phyloP scores from a whole-genome alignment of 495 filamentous ascomycete genomes.

The Neurospora discreta region DNA sequence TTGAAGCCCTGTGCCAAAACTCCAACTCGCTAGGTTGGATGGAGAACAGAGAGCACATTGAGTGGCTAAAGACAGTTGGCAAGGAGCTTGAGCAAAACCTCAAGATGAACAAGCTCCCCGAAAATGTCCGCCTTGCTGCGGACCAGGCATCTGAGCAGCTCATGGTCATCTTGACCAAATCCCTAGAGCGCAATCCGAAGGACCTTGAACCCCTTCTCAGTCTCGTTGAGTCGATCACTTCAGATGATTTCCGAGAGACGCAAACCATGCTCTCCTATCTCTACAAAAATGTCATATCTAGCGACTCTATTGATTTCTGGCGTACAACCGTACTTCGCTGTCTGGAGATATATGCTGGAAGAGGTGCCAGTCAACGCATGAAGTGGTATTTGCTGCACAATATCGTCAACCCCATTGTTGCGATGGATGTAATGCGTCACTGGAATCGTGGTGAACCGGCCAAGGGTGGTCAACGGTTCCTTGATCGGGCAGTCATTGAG shows the following conservation, averaged over 20 bases:
- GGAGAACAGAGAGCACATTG: constrained; percentile 59
- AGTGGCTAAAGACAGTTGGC: constrained; percentile 59
- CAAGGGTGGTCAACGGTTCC: constrained; percentile 54
- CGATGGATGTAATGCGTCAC: constrained; percentile 82
- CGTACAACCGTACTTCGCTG: constrained; percentile 73
- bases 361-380: constrained; percentile 66
- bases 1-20: constrained; percentile 60
- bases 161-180: constrained; percentile 74
- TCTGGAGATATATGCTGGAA: constrained; percentile 75
- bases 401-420: constrained; percentile 90
- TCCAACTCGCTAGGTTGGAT: constrained; percentile 58
- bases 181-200: constrained; percentile 58
- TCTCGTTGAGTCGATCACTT: constrained; percentile 73
- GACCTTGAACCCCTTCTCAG: constrained; percentile 83
- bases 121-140: constrained; percentile 67
- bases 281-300: constrained; percentile 73
- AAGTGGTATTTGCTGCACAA: constrained; percentile 90
- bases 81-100: constrained; percentile 65
- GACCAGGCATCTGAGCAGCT: constrained; percentile 83
- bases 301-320: constrained; percentile 80
- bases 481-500: constrained; percentile 83
- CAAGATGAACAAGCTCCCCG: constrained; percentile 53
- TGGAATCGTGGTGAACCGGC: constrained; percentile 38
- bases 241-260: constrained; percentile 66
- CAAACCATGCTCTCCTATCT: constrained; percentile 71